These are phyloP conservation scores for Aspergillus pseudoviridinutans DNA, from an alignment of 2,329 filamentous ascomycete species.

Conservation along the genomic window DNA sequence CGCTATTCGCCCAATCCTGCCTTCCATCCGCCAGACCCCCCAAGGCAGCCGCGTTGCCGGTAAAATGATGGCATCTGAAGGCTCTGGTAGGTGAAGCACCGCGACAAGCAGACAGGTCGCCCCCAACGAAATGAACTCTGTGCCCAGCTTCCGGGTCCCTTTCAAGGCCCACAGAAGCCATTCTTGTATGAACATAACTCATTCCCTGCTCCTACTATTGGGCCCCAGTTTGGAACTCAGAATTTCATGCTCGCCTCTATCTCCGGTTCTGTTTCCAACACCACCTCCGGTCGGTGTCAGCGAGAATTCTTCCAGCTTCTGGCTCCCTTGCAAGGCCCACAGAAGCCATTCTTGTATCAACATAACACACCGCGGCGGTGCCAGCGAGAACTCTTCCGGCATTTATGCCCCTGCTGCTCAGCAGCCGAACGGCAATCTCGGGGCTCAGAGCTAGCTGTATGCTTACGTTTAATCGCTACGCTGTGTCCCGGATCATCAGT, in stretches of 20 bases:
- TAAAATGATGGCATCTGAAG: constrained; percentile 67
- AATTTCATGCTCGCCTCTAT: constrained; percentile 19
- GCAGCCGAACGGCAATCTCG: constrained; percentile 25
- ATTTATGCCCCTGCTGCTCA: constrained; percentile 30
- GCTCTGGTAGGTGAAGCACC: constrained; percentile 35
- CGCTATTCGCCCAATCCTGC: constrained; percentile 76
- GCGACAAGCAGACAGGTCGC: constrained; percentile 37
- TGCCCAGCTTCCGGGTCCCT: constrained; percentile 31
- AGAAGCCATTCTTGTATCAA: too few species aligned
- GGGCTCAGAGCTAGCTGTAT: constrained; percentile 26
- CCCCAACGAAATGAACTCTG: constrained; percentile 37
- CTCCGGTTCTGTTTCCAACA: constrained; percentile 20
- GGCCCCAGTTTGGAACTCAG: constrained; percentile 25
- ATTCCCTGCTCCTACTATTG: constrained; percentile 18
- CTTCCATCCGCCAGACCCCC: constrained; percentile 81
- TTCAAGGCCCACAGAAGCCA: constrained; percentile 25
- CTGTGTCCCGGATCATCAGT: constrained; percentile 15
- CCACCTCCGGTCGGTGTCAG: constrained; percentile 24
- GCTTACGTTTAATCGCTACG: constrained; percentile 29
- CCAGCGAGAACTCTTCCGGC: constrained; percentile 19
- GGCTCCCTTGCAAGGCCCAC: too few species aligned
- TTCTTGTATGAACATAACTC: constrained; percentile 29
- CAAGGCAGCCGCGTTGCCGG: constrained; percentile 90
- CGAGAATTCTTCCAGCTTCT: too few species aligned
- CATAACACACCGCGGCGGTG: too few species aligned